Conservation (phyloP, 192 early-diverging fungal species). For the Coemansia sp. region DNA sequence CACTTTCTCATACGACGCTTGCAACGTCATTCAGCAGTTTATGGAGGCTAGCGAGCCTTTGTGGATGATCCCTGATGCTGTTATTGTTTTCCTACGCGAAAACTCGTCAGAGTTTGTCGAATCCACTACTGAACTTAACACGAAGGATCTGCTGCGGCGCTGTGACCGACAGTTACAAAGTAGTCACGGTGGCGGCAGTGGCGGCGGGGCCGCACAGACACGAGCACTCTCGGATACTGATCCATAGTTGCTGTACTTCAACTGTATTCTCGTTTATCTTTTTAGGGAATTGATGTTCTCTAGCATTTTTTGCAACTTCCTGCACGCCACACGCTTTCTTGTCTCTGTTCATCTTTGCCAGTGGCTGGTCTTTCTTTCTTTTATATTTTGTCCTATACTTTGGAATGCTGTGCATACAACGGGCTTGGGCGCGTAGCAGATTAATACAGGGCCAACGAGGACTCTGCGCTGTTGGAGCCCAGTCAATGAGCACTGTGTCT, state of each 20-base stretch:
- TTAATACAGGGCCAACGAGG: background rate
- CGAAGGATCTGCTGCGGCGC: conserved; percentile 50
- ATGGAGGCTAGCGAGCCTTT: conserved; percentile 65
- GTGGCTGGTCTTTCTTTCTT: background rate
- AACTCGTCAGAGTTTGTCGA: conserved; percentile 47
- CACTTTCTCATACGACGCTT: conserved; percentile 64
- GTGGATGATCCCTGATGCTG: conserved; percentile 60
- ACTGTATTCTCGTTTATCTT: too few relatives aligned
- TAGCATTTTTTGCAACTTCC: background rate
- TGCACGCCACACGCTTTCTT: background rate
- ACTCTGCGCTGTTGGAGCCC: background rate
- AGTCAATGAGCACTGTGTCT: conserved; percentile 22
- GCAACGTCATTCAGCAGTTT: conserved; percentile 66
- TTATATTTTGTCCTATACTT: conserved; percentile 1
- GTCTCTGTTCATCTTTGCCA: background rate
- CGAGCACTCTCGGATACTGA: conserved; percentile 10
- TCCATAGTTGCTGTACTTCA: background rate
- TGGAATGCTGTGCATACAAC: background rate
- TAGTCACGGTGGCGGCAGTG: conserved; percentile 4
- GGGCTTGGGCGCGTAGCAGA: background rate
- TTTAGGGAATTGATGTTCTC: too few relatives aligned
- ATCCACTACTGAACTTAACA: conserved; percentile 41
- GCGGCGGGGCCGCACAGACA: conserved; percentile 6
- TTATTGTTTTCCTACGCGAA: conserved; percentile 42
- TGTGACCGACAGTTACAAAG: conserved; percentile 37